Conservation (phyloP, 176 grass and related monocot genomes). For the Chloris gayana region DNA sequence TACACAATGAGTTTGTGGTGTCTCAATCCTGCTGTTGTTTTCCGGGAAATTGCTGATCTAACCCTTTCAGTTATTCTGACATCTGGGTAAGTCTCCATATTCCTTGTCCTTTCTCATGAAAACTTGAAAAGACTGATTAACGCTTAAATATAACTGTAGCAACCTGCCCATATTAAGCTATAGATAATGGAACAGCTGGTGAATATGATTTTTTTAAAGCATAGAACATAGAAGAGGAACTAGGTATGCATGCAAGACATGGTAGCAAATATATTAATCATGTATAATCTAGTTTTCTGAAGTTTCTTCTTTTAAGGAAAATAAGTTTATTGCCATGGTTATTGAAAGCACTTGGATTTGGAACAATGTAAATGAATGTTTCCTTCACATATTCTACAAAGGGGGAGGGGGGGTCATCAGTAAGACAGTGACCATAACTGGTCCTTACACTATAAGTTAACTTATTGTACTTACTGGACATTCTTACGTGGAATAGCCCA, state of each 20-base stretch:
- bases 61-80: conserved; percentile 93
- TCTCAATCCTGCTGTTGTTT: conserved; percentile 89
- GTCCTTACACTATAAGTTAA: not conserved
- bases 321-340: not conserved
- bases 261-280: not conserved
- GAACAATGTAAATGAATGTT: conserved; percentile 1
- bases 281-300: not conserved
- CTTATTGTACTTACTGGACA: not conserved
- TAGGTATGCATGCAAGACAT: not conserved
- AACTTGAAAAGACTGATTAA: not conserved
- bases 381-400: not conserved
- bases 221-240: conserved; percentile 1
- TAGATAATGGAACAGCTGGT: not conserved
- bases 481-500: not conserved
- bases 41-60: conserved; percentile 73
- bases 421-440: not conserved
- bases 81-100: conserved; percentile 63
- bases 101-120: not conserved
- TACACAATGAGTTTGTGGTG: conserved; percentile 92
- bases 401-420: not conserved
- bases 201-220: not conserved
- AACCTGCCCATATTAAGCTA: not conserved
- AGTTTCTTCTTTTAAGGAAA: not conserved
- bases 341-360: not conserved
- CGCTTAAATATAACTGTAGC: conserved; percentile 29